Conservation (phyloP, 257 asterid species). For the Anisodus tanguticus region DNA sequence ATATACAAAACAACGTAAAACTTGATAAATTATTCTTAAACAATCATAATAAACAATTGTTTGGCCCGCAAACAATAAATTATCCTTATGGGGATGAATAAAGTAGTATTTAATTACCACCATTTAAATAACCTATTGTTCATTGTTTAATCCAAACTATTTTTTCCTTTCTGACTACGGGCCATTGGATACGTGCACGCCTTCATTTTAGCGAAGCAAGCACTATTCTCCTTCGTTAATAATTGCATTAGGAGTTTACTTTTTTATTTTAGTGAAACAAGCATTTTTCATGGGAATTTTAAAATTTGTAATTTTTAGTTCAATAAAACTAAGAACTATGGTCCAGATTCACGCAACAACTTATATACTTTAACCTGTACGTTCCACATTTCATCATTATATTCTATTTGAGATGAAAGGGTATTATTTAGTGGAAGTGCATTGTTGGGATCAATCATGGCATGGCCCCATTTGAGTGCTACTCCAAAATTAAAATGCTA, state of each 20-base stretch:
- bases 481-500: background rate
- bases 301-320: no score
- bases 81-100: no score
- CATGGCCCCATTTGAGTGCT: background rate
- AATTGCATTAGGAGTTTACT: no score
- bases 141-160: background rate
- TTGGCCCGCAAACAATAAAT: no score
- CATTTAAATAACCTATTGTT: no score
- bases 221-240: no score
- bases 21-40: no score
- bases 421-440: background rate
- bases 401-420: background rate
- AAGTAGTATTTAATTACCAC: background rate
- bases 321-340: background rate
- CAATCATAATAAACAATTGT: no score
- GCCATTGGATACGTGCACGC: background rate
- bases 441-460: background rate
- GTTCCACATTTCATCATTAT: background rate
- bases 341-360: background rate
- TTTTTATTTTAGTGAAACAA: no score
- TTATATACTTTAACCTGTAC: background rate
- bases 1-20: no score
- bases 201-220: no score
- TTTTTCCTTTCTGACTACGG: background rate
- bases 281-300: background rate